Evolutionary conservation across 1,284 basidiomycete genomes (phyloP), one percentile per base, ranked within the genome.

Genomic region (Malassezia nana): DNA sequence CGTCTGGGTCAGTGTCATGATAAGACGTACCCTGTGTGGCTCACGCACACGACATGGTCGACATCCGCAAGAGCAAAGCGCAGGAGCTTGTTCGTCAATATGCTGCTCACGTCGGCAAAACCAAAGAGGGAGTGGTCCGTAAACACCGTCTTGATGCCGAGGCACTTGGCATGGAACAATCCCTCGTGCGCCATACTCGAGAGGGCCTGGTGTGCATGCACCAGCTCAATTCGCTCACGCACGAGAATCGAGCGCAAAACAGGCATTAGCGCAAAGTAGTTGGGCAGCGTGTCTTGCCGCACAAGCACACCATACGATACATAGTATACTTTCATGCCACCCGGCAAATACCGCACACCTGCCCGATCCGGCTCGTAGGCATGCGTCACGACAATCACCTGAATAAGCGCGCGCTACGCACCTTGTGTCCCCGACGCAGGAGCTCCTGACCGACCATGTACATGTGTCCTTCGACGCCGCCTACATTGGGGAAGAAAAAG

Each of bases 121-220:
- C 89, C 90, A 66, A 96, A 98, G 22, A 99, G 77, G 63, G 86
- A 89, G 70, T 99, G 94, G 75, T 99, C 94, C 1, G 94, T 96
- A 74, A 98, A 95, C 8, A 94, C 86, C 0, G 88, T 88, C 18
- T 85, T 81, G 10, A 91, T 79, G 0, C 75, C 74, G 46, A 73
- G 55, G 13, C 59, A 62, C 52, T 72, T 72, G 0, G 89, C 83
- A 67, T 95, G 89, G 26, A 95, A 76, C 52, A 96, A 84, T 9
- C 82, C 89, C 76, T 99, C 94, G 67, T 95, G 89, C 0, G 85
- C 92, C 46, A 96, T 80, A 0, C 87, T 84, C 1, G 85, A 88
- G 2, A 99, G 80, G 42, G 86, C 85, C 2, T 89, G 92, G 64
- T 99, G 94, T 0, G 85, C 88, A 66, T 98, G 94, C 1, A 98